phyloP scores from a whole-genome alignment of 2,329 filamentous ascomycete genomes.

The Neonectria ditissima region DNA sequence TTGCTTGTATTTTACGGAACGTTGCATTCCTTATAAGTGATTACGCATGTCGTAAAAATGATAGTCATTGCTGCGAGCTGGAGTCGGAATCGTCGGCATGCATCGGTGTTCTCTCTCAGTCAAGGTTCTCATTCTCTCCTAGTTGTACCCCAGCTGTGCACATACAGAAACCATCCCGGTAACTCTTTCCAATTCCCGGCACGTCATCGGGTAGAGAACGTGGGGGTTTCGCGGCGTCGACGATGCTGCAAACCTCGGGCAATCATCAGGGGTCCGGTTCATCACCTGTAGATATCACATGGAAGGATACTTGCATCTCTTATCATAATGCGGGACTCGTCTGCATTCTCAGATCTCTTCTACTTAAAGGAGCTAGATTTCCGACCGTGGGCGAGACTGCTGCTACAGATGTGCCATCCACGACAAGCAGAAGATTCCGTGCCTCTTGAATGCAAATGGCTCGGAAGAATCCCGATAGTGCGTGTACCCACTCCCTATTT shows the following conservation, averaged over 20 bases:
- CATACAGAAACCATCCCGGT: background rate
- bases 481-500: background rate
- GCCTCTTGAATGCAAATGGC: background rate
- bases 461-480: background rate
- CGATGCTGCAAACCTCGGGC: background rate
- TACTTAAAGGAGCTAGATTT: background rate
- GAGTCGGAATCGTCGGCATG: too few species aligned
- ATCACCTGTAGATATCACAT: background rate
- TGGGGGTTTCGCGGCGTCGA: background rate
- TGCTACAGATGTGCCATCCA: background rate
- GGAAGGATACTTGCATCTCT: background rate
- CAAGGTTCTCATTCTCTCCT: too few species aligned
- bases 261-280: background rate
- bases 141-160: background rate
- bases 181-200: background rate
- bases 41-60: too few species aligned
- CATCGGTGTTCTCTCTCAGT: too few species aligned
- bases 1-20: too few species aligned
- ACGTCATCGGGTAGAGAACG: background rate
- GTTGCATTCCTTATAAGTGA: too few species aligned
- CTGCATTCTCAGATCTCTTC: background rate
- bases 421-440: background rate
- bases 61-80: too few species aligned
- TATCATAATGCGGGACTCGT: background rate
- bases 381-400: background rate